A percentile compares a stretch with the other conserved stretches of the same genome.
Conservation (phyloP, 129 eudicot genomes). For the Pulicaria dysenterica region DNA sequence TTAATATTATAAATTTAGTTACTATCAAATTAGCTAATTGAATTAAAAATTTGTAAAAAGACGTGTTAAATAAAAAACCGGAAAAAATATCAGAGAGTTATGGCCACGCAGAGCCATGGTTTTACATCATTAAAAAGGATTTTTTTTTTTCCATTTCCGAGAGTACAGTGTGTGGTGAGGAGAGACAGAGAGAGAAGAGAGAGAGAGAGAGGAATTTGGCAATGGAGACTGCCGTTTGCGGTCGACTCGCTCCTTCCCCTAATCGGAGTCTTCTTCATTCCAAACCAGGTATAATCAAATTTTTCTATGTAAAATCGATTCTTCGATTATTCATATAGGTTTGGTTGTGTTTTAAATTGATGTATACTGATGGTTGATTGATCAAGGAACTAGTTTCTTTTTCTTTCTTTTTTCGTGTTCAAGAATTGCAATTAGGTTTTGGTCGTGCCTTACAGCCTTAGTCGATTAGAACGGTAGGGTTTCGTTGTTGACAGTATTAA, state of each 20-base stretch:
- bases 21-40: no score
- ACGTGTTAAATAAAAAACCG: neutral
- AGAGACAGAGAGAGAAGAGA: conserved; percentile 20
- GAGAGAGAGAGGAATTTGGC: conserved; percentile 25
- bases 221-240: conserved; percentile 67
- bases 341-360: neutral
- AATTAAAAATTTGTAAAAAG: neutral
- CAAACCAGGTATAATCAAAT: conserved; percentile 19
- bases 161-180: conserved; percentile 27
- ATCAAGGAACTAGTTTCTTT: conserved; percentile 3
- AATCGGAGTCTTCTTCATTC: conserved; percentile 47
- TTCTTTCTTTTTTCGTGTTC: neutral
- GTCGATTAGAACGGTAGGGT: neutral
- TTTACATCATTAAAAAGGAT: conserved; percentile 8
- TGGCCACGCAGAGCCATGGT: conserved; percentile 23
- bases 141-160: neutral
- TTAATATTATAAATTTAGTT: no score
- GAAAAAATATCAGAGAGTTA: neutral
- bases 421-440: neutral
- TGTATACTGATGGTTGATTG: neutral
- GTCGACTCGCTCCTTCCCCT: conserved; percentile 60
- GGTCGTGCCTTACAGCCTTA: neutral
- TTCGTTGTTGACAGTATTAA: neutral
- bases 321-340: conserved; percentile 7
- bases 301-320: neutral